Conservation (phyloP, 306 rosid genomes). For the Sesbania bispinosa region DNA sequence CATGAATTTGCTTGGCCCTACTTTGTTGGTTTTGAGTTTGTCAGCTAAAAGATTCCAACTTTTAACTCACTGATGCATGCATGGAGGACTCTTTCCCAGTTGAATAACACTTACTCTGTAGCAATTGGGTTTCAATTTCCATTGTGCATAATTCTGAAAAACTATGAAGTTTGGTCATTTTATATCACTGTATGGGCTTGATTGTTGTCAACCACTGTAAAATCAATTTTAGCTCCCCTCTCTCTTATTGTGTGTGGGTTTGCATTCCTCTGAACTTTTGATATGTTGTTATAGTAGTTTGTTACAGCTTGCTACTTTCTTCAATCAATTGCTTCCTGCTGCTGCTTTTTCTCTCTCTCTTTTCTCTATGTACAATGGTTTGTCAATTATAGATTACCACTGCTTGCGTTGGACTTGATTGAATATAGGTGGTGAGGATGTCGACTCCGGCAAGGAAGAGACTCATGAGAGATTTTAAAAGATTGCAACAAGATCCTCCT, state of each 20-base stretch:
- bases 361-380: background rate
- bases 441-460: constrained; percentile 92
- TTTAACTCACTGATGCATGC: background rate
- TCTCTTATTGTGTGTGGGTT: background rate
- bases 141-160: constrained; percentile 5
- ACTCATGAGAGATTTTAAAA: constrained; percentile 91
- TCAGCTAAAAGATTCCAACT: background rate
- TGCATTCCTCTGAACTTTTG: background rate
- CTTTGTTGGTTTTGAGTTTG: constrained; percentile 6
- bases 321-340: background rate
- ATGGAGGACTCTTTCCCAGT: background rate
- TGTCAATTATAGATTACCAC: background rate
- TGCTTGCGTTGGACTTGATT: constrained; percentile 22
- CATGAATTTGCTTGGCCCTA: background rate
- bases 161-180: background rate
- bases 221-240: no score
- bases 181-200: background rate
- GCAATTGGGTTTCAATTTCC: constrained; percentile 6
- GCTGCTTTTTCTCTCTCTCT: background rate
- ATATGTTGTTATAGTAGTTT: background rate
- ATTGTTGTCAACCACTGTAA: constrained; percentile 4
- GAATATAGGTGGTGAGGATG: constrained; percentile 73
- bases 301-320: background rate
- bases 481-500: constrained; percentile 93
- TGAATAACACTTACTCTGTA: background rate